Percentiles rank a stretch among this genome's conserved stretches.
These are phyloP conservation scores for Smithsoniella earleae DNA, from an alignment of 163 green algal genomes.

Conservation along the genomic window DNA sequence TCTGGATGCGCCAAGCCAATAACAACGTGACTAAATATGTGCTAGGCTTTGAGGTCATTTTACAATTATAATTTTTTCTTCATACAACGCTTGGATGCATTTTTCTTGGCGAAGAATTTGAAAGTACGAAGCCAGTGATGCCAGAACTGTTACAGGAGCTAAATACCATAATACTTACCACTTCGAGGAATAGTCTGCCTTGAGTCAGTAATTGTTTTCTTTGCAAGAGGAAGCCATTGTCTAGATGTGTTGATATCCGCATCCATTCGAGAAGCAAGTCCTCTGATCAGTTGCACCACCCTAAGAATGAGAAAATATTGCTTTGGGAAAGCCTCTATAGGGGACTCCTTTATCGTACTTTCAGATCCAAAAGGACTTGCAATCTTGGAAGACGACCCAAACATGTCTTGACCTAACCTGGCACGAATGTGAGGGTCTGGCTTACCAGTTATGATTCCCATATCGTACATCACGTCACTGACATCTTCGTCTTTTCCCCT, in stretches of 20 bases:
- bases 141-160: no score
- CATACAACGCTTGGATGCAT: not conserved
- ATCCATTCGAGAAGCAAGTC: conserved; percentile 68
- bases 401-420: conserved; percentile 83
- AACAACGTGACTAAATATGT: not conserved
- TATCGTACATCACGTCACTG: conserved; percentile 37
- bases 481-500: conserved; percentile 38
- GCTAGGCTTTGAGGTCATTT: not conserved
- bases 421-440: conserved; percentile 41
- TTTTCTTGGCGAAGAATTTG: not conserved
- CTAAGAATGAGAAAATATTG: conserved; percentile 95
- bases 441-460: conserved; percentile 53
- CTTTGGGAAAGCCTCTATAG: conserved; percentile 72
- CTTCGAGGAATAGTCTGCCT: no score
- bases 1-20: not conserved
- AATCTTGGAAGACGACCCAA: conserved; percentile 71
- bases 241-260: conserved; percentile 62
- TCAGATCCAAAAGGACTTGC: conserved; percentile 77
- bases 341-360: conserved; percentile 66
- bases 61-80: not conserved
- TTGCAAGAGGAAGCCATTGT: conserved; percentile 56
- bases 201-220: conserved; percentile 34
- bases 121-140: no score
- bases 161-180: conserved; percentile 27
- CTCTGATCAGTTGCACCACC: conserved; percentile 80